Conservation (phyloP, 306 rosid species). For the Lithocarpus polystachyus region DNA sequence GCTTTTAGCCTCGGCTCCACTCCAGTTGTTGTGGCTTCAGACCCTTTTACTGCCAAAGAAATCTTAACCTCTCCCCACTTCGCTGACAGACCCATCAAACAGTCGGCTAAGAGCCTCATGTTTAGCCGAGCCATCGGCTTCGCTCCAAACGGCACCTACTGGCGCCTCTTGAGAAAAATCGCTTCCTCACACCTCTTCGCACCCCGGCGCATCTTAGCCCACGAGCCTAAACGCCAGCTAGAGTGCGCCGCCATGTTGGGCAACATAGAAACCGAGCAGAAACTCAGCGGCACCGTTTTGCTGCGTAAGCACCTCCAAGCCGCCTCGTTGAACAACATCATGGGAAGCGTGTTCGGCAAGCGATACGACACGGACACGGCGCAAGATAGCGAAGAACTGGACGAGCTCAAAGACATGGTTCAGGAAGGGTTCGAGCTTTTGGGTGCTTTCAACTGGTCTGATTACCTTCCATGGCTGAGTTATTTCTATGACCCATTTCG, state of each 20-base stretch:
- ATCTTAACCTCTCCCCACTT: slow-evolving; percentile 44
- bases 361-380: slow-evolving; percentile 27
- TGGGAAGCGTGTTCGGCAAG: slow-evolving; percentile 49
- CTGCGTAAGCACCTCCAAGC: slow-evolving; percentile 38
- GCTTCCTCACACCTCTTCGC: slow-evolving; percentile 54
- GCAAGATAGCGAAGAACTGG: background rate
- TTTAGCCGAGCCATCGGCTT: slow-evolving; percentile 60
- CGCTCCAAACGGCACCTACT: slow-evolving; percentile 53
- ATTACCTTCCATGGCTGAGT: slow-evolving; percentile 47
- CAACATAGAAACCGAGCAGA: slow-evolving; percentile 26
- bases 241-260: slow-evolving; percentile 39
- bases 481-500: slow-evolving; percentile 37
- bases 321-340: slow-evolving; percentile 44
- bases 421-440: slow-evolving; percentile 54
- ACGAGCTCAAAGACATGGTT: slow-evolving; percentile 40
- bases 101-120: slow-evolving; percentile 48
- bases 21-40: slow-evolving; percentile 46
- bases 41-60: slow-evolving; percentile 40
- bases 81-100: slow-evolving; percentile 54
- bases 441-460: slow-evolving; percentile 57
- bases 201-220: slow-evolving; percentile 43
- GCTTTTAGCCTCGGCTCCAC: slow-evolving; percentile 58
- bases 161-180: slow-evolving; percentile 47
- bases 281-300: background rate
- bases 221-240: slow-evolving; percentile 35